Percentiles rank a stretch among this genome's conserved stretches.
phyloP scores from a whole-genome alignment of 2,329 filamentous ascomycete genomes.

The Hymenoscyphus scutula region DNA sequence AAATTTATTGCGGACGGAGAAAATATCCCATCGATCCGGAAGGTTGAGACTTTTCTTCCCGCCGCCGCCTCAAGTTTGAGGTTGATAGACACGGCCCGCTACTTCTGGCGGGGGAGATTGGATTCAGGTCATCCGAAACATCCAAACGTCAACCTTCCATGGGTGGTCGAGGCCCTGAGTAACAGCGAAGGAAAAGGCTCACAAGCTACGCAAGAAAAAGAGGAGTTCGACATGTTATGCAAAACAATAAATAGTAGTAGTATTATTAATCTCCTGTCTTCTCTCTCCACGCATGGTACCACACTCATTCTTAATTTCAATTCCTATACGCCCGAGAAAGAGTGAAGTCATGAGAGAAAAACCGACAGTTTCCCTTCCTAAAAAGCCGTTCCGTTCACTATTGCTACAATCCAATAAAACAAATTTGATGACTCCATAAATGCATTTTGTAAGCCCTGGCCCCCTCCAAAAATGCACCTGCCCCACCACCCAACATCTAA shows the following conservation, averaged over 20 bases:
- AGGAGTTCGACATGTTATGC: no score
- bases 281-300: not conserved
- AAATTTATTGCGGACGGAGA: no score
- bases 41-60: no score
- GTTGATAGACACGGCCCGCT: no score
- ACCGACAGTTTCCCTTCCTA: not conserved
- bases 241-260: slow-evolving; percentile 7
- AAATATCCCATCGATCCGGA: no score
- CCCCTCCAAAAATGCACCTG: not conserved
- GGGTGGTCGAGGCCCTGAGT: no score
- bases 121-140: no score
- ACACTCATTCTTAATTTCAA: not conserved
- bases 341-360: not conserved
- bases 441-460: not conserved
- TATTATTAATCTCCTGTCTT: slow-evolving; percentile 6
- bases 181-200: no score
- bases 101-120: no score
- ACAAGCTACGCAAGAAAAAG: no score
- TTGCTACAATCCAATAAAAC: slow-evolving; percentile 5
- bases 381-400: not conserved
- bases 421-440: not conserved
- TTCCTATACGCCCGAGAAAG: not conserved
- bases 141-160: no score
- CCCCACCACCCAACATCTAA: not conserved
- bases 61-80: no score